Evolutionary conservation across 2,329 filamentous ascomycete species (phyloP).

Genomic region (Nectriaceae sp.): DNA sequence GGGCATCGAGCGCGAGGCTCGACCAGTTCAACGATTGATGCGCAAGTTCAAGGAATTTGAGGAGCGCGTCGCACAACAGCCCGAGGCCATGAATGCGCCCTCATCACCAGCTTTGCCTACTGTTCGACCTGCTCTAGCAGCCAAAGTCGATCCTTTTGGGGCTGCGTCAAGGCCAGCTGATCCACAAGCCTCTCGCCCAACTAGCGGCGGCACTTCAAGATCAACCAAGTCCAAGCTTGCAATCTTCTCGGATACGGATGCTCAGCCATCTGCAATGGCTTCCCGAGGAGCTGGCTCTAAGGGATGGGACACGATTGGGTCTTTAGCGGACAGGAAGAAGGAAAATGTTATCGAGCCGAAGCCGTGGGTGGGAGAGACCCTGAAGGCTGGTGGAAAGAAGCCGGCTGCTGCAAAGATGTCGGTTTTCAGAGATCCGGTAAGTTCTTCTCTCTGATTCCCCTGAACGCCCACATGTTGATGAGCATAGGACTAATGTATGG

Average conservation of each 20-base stretch:
- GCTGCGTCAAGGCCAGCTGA: conserved; percentile 56
- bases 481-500: conserved; percentile 90
- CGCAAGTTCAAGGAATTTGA: conserved; percentile 95
- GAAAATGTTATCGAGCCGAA: conserved; percentile 86
- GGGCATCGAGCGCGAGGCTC: conserved; percentile 85
- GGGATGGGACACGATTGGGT: conserved; percentile 92
- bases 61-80: conserved; percentile 67
- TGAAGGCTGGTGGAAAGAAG: conserved; percentile 85
- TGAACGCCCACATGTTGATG: conserved; percentile 74
- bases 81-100: conserved; percentile 65
- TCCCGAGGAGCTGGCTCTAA: conserved; percentile 57
- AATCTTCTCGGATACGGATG: conserved; percentile 82
- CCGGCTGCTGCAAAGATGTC: conserved; percentile 77
- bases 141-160: conserved; percentile 83
- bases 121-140: conserved; percentile 78
- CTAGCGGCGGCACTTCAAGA: conserved; percentile 57
- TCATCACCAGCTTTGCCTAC: conserved; percentile 85
- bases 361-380: conserved; percentile 88
- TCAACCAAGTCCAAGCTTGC: conserved; percentile 79
- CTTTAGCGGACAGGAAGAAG: conserved; percentile 85
- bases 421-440: conserved; percentile 94
- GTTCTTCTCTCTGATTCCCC: conserved; percentile 35
- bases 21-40: conserved; percentile 76
- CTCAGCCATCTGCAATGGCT: conserved; percentile 57
- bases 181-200: conserved; percentile 64